These are phyloP conservation scores for Tetrahymena elliotti DNA, from an alignment of 73 alveolate genomes.

Conservation along the genomic window DNA sequence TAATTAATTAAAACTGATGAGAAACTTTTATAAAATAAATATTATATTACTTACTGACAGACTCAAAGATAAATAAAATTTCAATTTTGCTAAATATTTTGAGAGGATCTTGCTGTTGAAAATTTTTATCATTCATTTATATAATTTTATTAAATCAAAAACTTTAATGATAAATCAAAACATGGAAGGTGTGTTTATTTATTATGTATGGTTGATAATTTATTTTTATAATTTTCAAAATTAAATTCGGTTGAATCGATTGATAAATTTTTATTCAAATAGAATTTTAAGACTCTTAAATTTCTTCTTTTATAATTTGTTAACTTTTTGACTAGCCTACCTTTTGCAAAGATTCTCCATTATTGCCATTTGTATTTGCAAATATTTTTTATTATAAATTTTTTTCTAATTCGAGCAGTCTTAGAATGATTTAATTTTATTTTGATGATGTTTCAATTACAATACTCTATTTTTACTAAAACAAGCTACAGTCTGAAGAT, in stretches of 20 bases:
- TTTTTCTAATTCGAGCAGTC: not conserved
- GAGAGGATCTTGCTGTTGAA: not conserved
- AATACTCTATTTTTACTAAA: not conserved
- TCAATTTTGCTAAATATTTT: not conserved
- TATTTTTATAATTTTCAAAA: too few species aligned
- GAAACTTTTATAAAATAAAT: not conserved
- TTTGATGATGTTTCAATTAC: not conserved
- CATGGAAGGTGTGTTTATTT: not conserved
- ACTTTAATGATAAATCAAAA: too few species aligned
- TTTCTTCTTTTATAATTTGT: not conserved
- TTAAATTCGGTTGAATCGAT: too few species aligned
- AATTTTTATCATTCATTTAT: too few species aligned
- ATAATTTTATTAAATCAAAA: too few species aligned
- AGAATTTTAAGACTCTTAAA: not conserved
- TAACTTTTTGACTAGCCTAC: not conserved
- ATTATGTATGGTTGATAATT: not conserved
- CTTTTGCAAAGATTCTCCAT: not conserved
- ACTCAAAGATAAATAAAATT: not conserved
- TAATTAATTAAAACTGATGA: not conserved
- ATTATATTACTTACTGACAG: too few species aligned
- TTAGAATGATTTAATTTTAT: not conserved
- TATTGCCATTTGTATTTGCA: not conserved
- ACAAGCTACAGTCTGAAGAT: not conserved
- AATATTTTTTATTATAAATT: not conserved
- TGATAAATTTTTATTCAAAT: not conserved